Evolutionary conservation across 352 stramenopile species (phyloP).

Genomic region (Peronospora destructor): DNA sequence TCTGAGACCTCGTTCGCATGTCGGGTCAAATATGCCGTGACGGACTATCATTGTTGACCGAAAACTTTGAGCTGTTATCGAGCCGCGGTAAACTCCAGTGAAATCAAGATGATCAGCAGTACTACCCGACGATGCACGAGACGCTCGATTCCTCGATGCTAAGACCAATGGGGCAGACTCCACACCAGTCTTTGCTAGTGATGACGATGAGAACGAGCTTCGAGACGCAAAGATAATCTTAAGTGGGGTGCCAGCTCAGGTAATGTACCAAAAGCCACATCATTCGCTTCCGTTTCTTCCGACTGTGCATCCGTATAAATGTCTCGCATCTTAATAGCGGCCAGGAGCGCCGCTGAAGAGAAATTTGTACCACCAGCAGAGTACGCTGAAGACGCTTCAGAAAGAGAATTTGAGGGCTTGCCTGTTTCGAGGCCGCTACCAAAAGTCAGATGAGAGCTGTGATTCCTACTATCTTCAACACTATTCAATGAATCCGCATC

Average conservation of each 20-base stretch:
- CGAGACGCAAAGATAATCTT: constrained; percentile 20
- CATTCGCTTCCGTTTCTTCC: constrained; percentile 24
- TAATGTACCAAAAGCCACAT: constrained; percentile 20
- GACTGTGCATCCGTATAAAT: constrained; percentile 19
- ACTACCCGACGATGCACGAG: constrained; percentile 18
- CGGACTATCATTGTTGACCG: constrained; percentile 4
- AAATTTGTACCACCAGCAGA: constrained; percentile 8
- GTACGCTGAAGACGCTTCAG: constrained; percentile 2
- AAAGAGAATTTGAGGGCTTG: not conserved
- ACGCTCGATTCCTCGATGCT: constrained; percentile 20
- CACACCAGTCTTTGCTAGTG: constrained; percentile 4
- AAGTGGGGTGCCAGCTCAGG: constrained; percentile 14
- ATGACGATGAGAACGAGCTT: constrained; percentile 11
- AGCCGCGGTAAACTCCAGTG: constrained; percentile 43
- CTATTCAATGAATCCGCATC: constrained; percentile 26
- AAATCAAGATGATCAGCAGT: constrained; percentile 42
- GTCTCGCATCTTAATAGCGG: constrained; percentile 24
- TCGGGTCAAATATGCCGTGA: not conserved
- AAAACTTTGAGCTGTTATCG: constrained; percentile 22
- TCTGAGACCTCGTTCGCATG: not conserved
- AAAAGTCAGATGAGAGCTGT: constrained; percentile 19
- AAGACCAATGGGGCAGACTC: constrained; percentile 9
- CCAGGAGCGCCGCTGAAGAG: constrained; percentile 20
- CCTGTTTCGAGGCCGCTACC: not conserved
- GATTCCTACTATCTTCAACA: constrained; percentile 20